A percentile compares a stretch with the other conserved stretches of the same genome.
These are phyloP conservation scores for Alternaria burnsii DNA, from an alignment of 2,329 filamentous ascomycete species.

Conservation along the genomic window DNA sequence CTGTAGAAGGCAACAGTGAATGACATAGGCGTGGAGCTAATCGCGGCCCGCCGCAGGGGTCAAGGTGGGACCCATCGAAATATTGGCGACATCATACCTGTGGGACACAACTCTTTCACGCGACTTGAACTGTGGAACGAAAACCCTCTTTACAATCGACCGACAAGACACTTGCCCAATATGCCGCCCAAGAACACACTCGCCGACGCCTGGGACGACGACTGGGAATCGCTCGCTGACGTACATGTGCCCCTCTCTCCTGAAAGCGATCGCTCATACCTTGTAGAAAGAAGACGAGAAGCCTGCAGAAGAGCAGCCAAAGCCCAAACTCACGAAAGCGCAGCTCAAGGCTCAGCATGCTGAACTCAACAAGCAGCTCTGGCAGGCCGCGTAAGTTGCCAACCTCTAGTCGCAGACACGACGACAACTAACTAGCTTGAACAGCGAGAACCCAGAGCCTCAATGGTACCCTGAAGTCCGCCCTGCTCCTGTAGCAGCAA, in stretches of 20 bases:
- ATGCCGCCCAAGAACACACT: conserved; percentile 55
- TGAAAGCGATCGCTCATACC: conserved; percentile 26
- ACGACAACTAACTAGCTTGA: conserved; percentile 24
- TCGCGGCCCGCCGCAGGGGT: conserved; percentile 24
- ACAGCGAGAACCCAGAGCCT: conserved; percentile 76
- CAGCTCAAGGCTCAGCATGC: conserved; percentile 82
- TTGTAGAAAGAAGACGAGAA: conserved; percentile 50
- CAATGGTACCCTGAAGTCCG: conserved; percentile 77
- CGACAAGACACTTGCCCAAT: conserved; percentile 10
- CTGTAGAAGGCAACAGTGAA: conserved; percentile 19
- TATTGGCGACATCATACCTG: conserved; percentile 18
- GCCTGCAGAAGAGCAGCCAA: conserved; percentile 49
- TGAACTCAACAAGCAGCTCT: conserved; percentile 84
- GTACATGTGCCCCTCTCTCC: conserved; percentile 51
- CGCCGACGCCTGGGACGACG: conserved; percentile 80
- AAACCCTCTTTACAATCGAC: background rate
- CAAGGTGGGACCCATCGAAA: conserved; percentile 13
- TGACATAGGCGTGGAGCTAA: conserved; percentile 14
- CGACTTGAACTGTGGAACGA: background rate
- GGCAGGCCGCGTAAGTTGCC: conserved; percentile 80
- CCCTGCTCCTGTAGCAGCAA: conserved; percentile 69
- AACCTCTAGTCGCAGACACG: background rate
- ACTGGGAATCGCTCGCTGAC: conserved; percentile 86
- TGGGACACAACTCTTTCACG: background rate
- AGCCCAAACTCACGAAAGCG: conserved; percentile 70